Conservation (phyloP, 1,284 basidiomycete genomes). For the Ganoderma boninense region DNA sequence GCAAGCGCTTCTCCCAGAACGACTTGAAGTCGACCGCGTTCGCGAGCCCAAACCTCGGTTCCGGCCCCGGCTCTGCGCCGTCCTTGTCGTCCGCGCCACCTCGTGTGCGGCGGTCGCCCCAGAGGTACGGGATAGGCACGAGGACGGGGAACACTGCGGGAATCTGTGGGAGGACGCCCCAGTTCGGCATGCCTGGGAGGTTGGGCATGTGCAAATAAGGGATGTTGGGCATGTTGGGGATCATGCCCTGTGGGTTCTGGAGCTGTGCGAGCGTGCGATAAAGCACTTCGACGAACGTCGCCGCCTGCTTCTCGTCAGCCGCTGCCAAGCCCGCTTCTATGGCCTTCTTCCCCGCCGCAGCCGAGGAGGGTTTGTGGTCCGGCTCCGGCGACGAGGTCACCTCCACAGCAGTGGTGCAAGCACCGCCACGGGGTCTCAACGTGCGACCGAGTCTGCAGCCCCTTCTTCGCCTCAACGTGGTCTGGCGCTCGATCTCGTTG, state of each 20-base stretch:
- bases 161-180: constrained; percentile 74
- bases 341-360: constrained; percentile 36
- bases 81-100: constrained; percentile 46
- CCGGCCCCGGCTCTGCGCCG: constrained; percentile 47
- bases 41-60: constrained; percentile 51
- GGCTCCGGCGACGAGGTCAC: background rate
- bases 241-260: constrained; percentile 63
- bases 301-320: constrained; percentile 70
- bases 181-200: constrained; percentile 61
- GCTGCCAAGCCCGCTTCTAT: constrained; percentile 31
- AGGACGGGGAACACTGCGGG: constrained; percentile 83
- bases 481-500: constrained; percentile 37
- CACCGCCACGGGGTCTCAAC: constrained; percentile 24
- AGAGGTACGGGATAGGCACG: constrained; percentile 75
- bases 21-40: constrained; percentile 67
- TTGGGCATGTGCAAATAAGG: constrained; percentile 53
- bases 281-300: constrained; percentile 71
- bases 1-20: constrained; percentile 80
- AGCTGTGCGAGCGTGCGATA: constrained; percentile 79
- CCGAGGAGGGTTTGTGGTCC: constrained; percentile 10
- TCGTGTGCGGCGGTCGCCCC: constrained; percentile 49
- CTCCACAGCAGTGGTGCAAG: constrained; percentile 8
- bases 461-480: constrained; percentile 5
- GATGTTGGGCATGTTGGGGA: constrained; percentile 65
- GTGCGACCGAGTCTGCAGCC: constrained; percentile 23